Evolutionary conservation across 352 stramenopile species (phyloP).

Genomic region (Pythium rishiriense): DNA sequence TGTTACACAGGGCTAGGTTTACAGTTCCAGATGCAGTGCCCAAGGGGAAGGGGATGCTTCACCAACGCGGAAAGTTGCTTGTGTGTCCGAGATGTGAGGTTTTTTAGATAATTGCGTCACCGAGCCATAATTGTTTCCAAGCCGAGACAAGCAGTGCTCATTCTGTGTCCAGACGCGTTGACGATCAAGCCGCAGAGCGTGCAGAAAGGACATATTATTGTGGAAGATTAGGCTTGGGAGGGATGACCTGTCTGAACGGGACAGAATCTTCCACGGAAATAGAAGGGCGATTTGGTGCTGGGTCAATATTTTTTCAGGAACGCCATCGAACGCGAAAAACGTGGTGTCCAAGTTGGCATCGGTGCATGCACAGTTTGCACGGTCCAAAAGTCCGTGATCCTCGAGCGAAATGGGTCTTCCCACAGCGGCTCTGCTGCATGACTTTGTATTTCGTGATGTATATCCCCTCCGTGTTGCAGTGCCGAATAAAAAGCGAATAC

Average conservation of each 20-base stretch:
- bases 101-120: too few relatives aligned
- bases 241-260: neutral
- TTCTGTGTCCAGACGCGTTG: neutral
- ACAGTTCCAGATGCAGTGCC: too few relatives aligned
- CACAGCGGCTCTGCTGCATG: too few relatives aligned
- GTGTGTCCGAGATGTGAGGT: neutral
- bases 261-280: conserved; percentile 4
- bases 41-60: neutral
- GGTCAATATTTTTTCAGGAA: neutral
- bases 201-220: neutral
- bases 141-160: neutral
- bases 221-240: neutral
- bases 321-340: neutral
- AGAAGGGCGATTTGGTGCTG: neutral
- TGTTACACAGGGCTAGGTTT: too few relatives aligned
- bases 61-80: neutral
- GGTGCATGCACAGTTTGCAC: too few relatives aligned
- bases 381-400: too few relatives aligned
- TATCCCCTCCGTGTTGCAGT: too few relatives aligned
- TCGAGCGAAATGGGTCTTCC: too few relatives aligned
- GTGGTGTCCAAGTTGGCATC: too few relatives aligned
- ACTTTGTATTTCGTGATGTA: too few relatives aligned
- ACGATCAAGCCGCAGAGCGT: neutral
- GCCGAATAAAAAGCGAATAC: too few relatives aligned
- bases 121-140: neutral